Base-by-base conservation (phyloP, 2,329 filamentous ascomycete genomes). In the Trichoderma sp. region DNA sequence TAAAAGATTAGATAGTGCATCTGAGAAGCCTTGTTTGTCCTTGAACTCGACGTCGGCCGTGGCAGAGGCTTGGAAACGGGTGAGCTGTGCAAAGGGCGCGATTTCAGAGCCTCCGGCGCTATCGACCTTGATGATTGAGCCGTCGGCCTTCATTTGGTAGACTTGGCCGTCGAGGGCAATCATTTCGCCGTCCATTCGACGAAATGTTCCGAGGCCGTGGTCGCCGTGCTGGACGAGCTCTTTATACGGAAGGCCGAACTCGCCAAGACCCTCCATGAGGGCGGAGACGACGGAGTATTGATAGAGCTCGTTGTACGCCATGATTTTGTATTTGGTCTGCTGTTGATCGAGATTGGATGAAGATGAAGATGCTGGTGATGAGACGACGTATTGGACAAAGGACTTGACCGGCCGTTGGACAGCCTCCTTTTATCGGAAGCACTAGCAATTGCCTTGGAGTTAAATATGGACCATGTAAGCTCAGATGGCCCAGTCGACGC, bases 71-170 rank as follows among this genome's bases (percentile, higher is more conserved):
- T 27, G 64, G 8, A 67, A 67, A n/a, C 29, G 55, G 2, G 64
- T 67, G 13, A 67, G 40, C 64, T 59, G 58, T 21, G 64, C 64
- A 13, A 67, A 67, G 10, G 64, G 64, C 5, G 64, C 64, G 1
- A 58, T 27, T 2, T 67, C 55, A 0, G 37, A 11, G n/a, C 53
- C 37, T 3, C 5, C 43, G 4, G 64, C 49, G 14, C 13, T 35
- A 31, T 67, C 64, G 14, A 67, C 37, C 5, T 40, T 35, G 3
- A 67, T 43, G 29, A 67, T 59, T 16, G 64, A 59, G 29, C 64
- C 64, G n/a, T 67, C 64, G 1, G 64, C 35, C 6, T 67, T 67
- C 64, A 67, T 67, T 40, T 67, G 64, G 24, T 67, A 67, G 40
- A 59, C 55, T 13, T 52, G 11, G 19, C 14, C n/a, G 21, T 67